These are phyloP conservation scores for Phytophthora fragariae DNA, from an alignment of 352 stramenopile species.

Conservation along the genomic window DNA sequence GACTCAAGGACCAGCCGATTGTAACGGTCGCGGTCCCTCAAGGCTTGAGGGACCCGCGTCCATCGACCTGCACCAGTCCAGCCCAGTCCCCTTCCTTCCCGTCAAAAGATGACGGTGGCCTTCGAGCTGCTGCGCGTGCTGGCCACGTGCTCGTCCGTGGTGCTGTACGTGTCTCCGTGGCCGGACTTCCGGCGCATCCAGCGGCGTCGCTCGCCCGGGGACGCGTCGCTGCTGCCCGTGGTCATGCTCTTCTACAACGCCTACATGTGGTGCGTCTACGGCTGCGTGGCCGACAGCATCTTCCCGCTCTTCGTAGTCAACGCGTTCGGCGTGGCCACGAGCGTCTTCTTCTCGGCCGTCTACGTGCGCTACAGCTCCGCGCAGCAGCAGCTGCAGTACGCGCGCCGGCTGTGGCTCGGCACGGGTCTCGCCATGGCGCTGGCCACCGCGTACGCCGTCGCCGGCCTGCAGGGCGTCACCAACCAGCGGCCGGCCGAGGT, in stretches of 20 bases:
- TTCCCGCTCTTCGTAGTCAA: constrained; percentile 46
- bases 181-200: constrained; percentile 39
- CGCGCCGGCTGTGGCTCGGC: constrained; percentile 22
- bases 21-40: too few relatives aligned
- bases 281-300: constrained; percentile 38
- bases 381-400: constrained; percentile 8
- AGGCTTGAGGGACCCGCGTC: too few relatives aligned
- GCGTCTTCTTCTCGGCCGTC: constrained; percentile 39
- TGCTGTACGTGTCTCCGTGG: constrained; percentile 39
- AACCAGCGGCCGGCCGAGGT: constrained; percentile 26
- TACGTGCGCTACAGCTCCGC: constrained; percentile 38
- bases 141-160: constrained; percentile 34
- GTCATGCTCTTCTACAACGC: constrained; percentile 47
- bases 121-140: constrained; percentile 37
- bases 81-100: too few relatives aligned
- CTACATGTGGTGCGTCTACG: constrained; percentile 44
- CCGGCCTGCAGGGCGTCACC: constrained; percentile 29
- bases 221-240: constrained; percentile 36
- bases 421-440: constrained; percentile 16
- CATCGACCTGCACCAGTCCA: too few relatives aligned
- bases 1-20: too few relatives aligned
- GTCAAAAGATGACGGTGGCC: constrained; percentile 28
- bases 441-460: constrained; percentile 28
- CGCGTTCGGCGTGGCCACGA: constrained; percentile 36
- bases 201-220: constrained; percentile 15